A percentile compares a stretch with the other conserved stretches of the same genome.
Evolutionary conservation across 345 rosid genomes (phyloP).

Genomic region (Noccaea bulbosa): DNA sequence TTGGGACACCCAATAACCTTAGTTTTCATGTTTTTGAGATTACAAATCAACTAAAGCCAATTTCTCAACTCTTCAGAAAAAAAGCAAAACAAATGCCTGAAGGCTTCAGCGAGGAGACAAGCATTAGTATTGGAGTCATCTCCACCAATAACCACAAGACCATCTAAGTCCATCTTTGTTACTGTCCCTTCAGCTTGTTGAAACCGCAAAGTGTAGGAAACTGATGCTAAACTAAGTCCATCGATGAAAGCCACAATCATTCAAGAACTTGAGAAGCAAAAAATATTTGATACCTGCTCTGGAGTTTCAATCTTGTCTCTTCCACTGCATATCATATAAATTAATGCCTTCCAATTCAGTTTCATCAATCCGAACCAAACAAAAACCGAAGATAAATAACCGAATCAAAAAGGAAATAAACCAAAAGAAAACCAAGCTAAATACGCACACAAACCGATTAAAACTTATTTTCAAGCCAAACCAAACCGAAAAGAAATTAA

Average conservation of each 20-base stretch:
- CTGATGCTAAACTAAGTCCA: neutral
- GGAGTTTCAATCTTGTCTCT: slow-evolving; percentile 98
- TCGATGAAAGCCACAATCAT: neutral
- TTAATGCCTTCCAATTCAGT: neutral
- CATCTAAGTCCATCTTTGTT: slow-evolving; percentile 79
- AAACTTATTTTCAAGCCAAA: neutral
- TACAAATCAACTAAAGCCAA: neutral
- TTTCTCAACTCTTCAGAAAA: neutral
- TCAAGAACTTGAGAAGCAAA: slow-evolving; percentile 36
- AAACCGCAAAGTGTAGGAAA: slow-evolving; percentile 56
- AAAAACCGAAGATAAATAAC: neutral
- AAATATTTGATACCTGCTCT: slow-evolving; percentile 63
- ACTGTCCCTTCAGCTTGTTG: slow-evolving; percentile 94
- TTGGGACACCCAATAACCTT: slow-evolving; percentile 94
- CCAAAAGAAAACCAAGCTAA: neutral
- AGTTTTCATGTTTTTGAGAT: slow-evolving; percentile 71
- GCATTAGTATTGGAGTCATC: slow-evolving; percentile 99
- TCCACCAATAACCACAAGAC: slow-evolving; percentile 93
- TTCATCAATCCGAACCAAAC: neutral
- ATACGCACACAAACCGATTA: no score
- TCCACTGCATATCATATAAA: slow-evolving; percentile 98
- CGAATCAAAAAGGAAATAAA: neutral
- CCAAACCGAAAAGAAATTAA: neutral
- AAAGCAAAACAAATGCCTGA: no score
- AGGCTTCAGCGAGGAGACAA: slow-evolving; percentile 94